A percentile compares a stretch with the other conserved stretches of the same genome.
phyloP scores from a whole-genome alignment of 257 asterid species.

The Nicotiana obtusifolia region DNA sequence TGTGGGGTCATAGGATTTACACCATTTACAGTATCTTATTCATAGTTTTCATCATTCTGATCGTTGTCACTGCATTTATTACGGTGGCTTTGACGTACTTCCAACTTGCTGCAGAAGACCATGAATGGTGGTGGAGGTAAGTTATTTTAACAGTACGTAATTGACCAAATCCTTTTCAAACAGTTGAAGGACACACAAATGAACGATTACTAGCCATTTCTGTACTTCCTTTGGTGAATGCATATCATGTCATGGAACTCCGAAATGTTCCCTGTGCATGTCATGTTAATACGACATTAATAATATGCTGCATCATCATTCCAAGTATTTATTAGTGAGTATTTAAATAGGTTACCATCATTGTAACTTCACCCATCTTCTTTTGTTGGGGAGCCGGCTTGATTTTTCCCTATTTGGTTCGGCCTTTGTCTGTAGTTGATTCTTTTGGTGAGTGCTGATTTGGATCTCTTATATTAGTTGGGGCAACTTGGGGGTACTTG shows the following conservation, averaged over 20 bases:
- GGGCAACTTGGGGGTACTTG: too few relatives aligned
- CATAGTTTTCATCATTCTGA: constrained; percentile 24
- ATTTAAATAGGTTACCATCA: neutral
- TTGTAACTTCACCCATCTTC: neutral
- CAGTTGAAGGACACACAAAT: neutral
- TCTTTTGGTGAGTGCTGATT: neutral
- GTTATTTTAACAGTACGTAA: neutral
- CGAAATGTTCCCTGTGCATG: neutral
- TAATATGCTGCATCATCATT: neutral
- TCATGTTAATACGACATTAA: neutral
- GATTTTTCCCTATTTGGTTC: neutral
- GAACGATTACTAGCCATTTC: neutral
- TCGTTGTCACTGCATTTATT: constrained; percentile 28
- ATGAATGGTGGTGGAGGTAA: constrained; percentile 37
- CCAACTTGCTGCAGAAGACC: constrained; percentile 34
- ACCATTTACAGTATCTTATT: constrained; percentile 25
- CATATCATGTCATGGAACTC: neutral
- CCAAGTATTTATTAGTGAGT: neutral
- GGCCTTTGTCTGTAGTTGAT: neutral
- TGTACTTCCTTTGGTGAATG: neutral
- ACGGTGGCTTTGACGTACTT: constrained; percentile 28
- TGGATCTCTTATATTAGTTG: neutral
- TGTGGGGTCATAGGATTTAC: constrained; percentile 34
- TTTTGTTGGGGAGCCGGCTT: neutral
- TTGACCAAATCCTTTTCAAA: neutral